phyloP scores from a whole-genome alignment of 768 basidiomycete genomes.

The Hortiboletus campestris region DNA sequence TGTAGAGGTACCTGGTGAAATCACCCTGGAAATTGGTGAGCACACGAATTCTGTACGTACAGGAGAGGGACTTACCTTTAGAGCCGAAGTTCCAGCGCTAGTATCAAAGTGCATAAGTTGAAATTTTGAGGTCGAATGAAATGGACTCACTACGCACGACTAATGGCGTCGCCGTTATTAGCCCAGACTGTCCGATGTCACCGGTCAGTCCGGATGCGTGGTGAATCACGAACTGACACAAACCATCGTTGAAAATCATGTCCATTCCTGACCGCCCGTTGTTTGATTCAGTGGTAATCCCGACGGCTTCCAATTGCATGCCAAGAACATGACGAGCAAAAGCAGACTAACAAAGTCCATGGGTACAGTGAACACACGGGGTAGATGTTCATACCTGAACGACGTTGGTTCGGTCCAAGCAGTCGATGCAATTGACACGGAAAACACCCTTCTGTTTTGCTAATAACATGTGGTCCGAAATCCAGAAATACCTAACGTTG shows the following conservation, averaged over 20 bases:
- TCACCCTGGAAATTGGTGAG: conserved; percentile 56
- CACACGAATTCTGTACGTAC: neutral
- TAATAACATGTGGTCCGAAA: conserved; percentile 64
- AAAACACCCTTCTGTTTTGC: conserved; percentile 85
- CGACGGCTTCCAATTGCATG: conserved; percentile 70
- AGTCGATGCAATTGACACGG: conserved; percentile 94
- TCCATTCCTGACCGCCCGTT: conserved; percentile 62
- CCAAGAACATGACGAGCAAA: conserved; percentile 83
- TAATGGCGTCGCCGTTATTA: conserved; percentile 96
- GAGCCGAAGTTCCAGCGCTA: conserved; percentile 92
- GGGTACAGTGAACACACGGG: neutral
- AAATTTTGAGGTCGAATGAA: neutral
- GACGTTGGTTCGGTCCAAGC: conserved; percentile 92
- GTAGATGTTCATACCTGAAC: conserved; percentile 58
- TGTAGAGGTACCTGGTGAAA: conserved; percentile 65
- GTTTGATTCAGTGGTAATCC: conserved; percentile 56
- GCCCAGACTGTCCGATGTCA: conserved; percentile 72
- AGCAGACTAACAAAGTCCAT: conserved; percentile 61
- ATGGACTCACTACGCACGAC: conserved; percentile 71
- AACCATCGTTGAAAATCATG: conserved; percentile 76
- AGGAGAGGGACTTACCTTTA: conserved; percentile 62
- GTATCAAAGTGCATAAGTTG: conserved; percentile 15
- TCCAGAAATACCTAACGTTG: conserved; percentile 71
- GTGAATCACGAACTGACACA: conserved; percentile 5
- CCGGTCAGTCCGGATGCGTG: neutral